Evolutionary conservation across 2,329 filamentous ascomycete species (phyloP).

Genomic region (Fusarium verrucosum): DNA sequence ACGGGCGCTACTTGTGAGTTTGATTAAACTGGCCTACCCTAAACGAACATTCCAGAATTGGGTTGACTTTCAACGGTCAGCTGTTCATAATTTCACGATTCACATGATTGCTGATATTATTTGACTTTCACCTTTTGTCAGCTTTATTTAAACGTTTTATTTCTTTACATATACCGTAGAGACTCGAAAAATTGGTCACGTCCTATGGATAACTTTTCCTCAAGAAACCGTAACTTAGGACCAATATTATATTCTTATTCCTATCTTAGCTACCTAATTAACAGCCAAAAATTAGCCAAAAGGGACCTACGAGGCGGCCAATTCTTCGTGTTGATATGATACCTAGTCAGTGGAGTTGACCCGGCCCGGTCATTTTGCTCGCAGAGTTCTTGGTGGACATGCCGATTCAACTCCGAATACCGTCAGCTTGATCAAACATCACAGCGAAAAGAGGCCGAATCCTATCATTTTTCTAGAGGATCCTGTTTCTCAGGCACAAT

Average conservation of each 20-base stretch:
- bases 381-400: background rate
- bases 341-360: background rate
- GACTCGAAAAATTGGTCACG: no score
- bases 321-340: no score
- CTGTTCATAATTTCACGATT: slow-evolving; percentile 1
- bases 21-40: slow-evolving; percentile 27
- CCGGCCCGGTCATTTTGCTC: background rate
- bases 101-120: no score
- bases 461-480: background rate
- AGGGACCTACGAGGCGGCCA: no score
- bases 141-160: no score
- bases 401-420: slow-evolving; percentile 7
- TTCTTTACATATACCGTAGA: no score
- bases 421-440: no score
- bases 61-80: background rate
- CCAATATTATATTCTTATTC: no score
- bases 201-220: no score
- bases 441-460: background rate
- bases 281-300: no score
- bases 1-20: slow-evolving; percentile 26
- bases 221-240: no score
- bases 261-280: no score
- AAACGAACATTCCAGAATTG: slow-evolving; percentile 12
- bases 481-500: background rate
- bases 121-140: background rate